Evolutionary conservation across 331 rosid species (phyloP).

Genomic region (Dryas integrifolia): DNA sequence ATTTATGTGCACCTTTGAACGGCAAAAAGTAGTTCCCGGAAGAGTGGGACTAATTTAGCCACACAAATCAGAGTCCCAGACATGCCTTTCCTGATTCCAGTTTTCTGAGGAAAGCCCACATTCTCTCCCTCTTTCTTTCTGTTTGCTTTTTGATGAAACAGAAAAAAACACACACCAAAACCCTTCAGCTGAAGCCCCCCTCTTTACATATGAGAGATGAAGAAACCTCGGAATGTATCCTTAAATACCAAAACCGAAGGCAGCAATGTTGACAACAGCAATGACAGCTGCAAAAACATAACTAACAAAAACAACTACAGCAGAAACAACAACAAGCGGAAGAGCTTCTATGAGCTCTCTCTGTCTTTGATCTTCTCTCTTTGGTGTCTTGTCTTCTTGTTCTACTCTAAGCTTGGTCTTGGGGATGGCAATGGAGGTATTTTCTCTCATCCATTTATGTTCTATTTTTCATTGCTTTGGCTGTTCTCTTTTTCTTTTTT

Average conservation of each 20-base stretch:
- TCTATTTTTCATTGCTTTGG: background rate
- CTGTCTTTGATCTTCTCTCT: slow-evolving; percentile 59
- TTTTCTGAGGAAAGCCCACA: background rate
- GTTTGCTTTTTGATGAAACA: slow-evolving; percentile 1
- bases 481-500: background rate
- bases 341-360: slow-evolving; percentile 57
- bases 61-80: slow-evolving; percentile 11
- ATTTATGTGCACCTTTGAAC: slow-evolving; percentile 16
- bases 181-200: slow-evolving; percentile 2
- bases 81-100: slow-evolving; percentile 5
- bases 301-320: slow-evolving; percentile 16
- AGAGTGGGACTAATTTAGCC: slow-evolving; percentile 24
- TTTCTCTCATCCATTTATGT: background rate
- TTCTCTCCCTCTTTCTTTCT: slow-evolving; percentile 2
- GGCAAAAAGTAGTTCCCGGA: slow-evolving; percentile 30
- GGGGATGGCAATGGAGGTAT: slow-evolving; percentile 61
- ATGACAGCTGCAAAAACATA: slow-evolving; percentile 18
- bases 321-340: slow-evolving; percentile 23
- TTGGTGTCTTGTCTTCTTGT: slow-evolving; percentile 58
- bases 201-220: slow-evolving; percentile 46
- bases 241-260: slow-evolving; percentile 36
- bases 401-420: slow-evolving; percentile 53
- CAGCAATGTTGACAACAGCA: background rate
- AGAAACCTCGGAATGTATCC: slow-evolving; percentile 36
- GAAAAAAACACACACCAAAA: slow-evolving; percentile 10